These are phyloP conservation scores for Lolium multiflorum DNA, from an alignment of 176 grass and related monocot genomes.

Conservation along the genomic window DNA sequence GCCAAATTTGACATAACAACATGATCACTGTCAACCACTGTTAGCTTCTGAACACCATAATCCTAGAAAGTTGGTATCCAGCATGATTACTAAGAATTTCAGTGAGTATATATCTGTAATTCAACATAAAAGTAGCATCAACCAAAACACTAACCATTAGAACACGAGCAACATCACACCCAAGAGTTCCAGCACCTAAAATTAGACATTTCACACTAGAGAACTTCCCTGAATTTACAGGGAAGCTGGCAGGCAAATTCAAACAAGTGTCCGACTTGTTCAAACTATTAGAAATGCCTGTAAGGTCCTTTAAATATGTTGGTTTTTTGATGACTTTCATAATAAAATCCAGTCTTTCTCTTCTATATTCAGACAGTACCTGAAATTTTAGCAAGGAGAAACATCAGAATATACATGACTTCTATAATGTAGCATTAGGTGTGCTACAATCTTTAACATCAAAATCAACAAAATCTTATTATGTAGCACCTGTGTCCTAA, in stretches of 20 bases:
- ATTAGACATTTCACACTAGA: constrained; percentile 74
- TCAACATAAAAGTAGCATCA: constrained; percentile 29
- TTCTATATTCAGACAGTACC: constrained; percentile 85
- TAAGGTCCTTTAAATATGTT: constrained; percentile 76
- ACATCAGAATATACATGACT: constrained; percentile 39
- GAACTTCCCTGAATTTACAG: constrained; percentile 62
- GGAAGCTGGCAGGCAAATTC: constrained; percentile 41
- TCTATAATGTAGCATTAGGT: background rate
- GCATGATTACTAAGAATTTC: constrained; percentile 28
- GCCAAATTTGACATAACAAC: constrained; percentile 92
- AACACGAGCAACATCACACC: constrained; percentile 97
- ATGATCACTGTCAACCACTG: constrained; percentile 77
- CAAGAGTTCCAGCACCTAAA: constrained; percentile 94
- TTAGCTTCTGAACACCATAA: constrained; percentile 56
- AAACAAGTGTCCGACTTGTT: constrained; percentile 51
- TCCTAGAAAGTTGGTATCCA: background rate
- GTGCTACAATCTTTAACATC: constrained; percentile 26
- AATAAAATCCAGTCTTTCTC: constrained; percentile 73
- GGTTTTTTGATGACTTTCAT: constrained; percentile 69
- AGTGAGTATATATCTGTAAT: constrained; percentile 28
- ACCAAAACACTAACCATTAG: constrained; percentile 70
- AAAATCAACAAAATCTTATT: constrained; percentile 5
- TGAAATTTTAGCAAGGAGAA: constrained; percentile 47
- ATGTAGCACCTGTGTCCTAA: background rate
- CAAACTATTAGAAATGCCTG: constrained; percentile 60